phyloP scores from a whole-genome alignment of 2,329 filamentous ascomycete genomes.

The Phaeomoniella chlamydospora region DNA sequence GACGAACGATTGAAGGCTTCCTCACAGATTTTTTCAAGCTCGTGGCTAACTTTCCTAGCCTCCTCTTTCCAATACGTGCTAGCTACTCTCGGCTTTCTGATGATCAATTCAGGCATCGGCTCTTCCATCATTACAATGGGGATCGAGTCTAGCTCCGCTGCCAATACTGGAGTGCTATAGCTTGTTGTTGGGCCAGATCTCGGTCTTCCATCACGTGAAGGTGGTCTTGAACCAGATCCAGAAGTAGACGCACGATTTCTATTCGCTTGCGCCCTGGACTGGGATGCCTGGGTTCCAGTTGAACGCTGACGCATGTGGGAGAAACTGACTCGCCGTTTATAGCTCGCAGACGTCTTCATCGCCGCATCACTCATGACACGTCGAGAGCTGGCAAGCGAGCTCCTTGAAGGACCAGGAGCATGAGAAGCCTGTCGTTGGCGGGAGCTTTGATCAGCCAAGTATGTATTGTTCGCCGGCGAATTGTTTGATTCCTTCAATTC shows the following conservation, averaged over 20 bases:
- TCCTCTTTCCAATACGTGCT: slow-evolving; percentile 56
- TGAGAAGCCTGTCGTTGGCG: slow-evolving; percentile 9
- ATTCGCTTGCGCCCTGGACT: not conserved
- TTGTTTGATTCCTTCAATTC: too few relatives aligned
- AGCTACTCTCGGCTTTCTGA: slow-evolving; percentile 23
- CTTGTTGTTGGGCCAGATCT: slow-evolving; percentile 3
- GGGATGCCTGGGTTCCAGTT: slow-evolving; percentile 8
- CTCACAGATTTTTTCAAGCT: slow-evolving; percentile 80
- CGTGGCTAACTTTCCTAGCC: slow-evolving; percentile 67
- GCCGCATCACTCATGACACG: slow-evolving; percentile 19
- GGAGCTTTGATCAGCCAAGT: not conserved
- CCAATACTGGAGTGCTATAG: slow-evolving; percentile 21
- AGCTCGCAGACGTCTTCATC: slow-evolving; percentile 30
- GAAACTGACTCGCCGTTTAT: slow-evolving; percentile 51
- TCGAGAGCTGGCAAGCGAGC: slow-evolving; percentile 32
- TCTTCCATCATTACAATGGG: slow-evolving; percentile 21
- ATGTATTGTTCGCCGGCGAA: too few relatives aligned
- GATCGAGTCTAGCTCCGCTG: slow-evolving; percentile 13
- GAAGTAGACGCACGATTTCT: not conserved
- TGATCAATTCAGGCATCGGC: slow-evolving; percentile 17
- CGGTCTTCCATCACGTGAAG: slow-evolving; percentile 9
- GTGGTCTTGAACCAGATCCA: slow-evolving; percentile 11
- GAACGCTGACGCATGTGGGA: slow-evolving; percentile 34
- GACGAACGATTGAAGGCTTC: slow-evolving; percentile 72
- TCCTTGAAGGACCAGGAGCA: slow-evolving; percentile 20